Evolutionary conservation across 305 asterid genomes (phyloP).

Genomic region (Coffea humblotiana): DNA sequence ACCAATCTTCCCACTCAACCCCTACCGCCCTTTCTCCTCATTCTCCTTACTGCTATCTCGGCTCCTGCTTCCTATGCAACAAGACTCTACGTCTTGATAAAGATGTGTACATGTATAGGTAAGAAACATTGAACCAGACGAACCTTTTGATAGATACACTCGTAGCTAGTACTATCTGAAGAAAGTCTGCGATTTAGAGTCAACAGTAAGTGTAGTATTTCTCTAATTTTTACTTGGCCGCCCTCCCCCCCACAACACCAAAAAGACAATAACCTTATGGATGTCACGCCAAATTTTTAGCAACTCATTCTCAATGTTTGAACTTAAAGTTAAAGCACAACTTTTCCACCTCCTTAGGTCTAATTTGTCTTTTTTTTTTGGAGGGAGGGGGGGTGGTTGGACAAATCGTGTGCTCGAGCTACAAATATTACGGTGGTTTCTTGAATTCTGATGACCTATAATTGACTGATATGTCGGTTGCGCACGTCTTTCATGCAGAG

Average conservation of each 20-base stretch:
- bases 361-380: too few relatives aligned
- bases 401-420: neutral
- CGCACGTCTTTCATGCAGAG: constrained; percentile 17
- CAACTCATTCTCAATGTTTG: too few relatives aligned
- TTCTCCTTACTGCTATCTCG: constrained; percentile 22
- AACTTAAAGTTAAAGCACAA: too few relatives aligned
- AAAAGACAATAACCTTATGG: too few relatives aligned
- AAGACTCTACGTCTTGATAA: constrained; percentile 25
- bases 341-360: too few relatives aligned
- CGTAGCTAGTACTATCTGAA: neutral
- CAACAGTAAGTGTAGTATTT: too few relatives aligned
- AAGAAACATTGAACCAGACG: neutral
- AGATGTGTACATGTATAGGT: constrained; percentile 39
- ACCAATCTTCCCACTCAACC: neutral
- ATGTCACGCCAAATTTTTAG: too few relatives aligned
- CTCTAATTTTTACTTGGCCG: too few relatives aligned
- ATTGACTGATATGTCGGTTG: neutral
- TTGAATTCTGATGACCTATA: neutral
- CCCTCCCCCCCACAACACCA: too few relatives aligned
- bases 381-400: neutral
- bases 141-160: too few relatives aligned
- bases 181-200: too few relatives aligned
- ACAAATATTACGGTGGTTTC: neutral
- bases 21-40: neutral
- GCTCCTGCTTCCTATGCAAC: constrained; percentile 30